Evolutionary conservation across 148 eudicot species (phyloP).

Genomic region (Rhododendron ferrugineum): DNA sequence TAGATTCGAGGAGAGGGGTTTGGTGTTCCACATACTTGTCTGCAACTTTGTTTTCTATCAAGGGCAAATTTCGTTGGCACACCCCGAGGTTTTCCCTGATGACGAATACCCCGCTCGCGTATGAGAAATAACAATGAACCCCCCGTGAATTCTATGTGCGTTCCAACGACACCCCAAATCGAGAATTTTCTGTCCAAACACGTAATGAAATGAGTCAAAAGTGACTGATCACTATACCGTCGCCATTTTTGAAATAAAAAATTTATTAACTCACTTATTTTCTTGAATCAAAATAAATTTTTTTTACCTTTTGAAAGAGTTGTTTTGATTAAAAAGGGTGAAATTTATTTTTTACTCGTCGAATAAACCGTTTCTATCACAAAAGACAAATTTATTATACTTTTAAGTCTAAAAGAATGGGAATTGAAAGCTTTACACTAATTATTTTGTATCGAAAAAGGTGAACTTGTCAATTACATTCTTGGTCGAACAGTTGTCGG

Average conservation of each 20-base stretch:
- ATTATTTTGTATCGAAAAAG: no score
- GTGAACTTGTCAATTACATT: no score
- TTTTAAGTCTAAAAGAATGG: no score
- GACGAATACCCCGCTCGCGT: background rate
- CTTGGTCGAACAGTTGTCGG: background rate
- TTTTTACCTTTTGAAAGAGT: no score
- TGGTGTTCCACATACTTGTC: constrained; percentile 8
- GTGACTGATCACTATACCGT: no score
- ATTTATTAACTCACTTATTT: no score
- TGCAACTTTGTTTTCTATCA: background rate
- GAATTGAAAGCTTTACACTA: no score
- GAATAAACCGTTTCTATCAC: background rate
- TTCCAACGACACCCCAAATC: background rate
- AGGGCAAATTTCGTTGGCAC: background rate
- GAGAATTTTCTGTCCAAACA: background rate
- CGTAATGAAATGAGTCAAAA: no score
- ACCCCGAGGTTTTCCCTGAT: background rate
- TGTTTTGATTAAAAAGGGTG: background rate
- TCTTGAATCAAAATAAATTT: no score
- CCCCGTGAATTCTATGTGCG: background rate
- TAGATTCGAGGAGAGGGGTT: background rate
- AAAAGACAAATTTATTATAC: no score
- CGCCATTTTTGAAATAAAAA: no score
- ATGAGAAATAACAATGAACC: background rate
- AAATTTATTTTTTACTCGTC: background rate